These are phyloP conservation scores for Geotrichum ghanense DNA, from an alignment of 805 yeast species.

Conservation along the genomic window DNA sequence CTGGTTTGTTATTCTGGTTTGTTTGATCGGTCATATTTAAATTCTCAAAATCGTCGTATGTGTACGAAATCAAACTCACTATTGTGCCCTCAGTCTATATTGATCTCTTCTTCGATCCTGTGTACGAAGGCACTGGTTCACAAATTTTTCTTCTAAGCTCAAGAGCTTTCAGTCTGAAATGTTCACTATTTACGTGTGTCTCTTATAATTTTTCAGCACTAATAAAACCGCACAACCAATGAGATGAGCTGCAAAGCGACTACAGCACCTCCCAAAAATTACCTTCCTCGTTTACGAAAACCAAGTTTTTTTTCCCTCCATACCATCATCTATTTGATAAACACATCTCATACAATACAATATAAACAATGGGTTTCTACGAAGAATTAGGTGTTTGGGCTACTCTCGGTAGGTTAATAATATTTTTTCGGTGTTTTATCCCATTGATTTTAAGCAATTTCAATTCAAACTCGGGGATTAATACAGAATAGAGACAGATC, in stretches of 20 bases:
- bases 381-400: slow-evolving; percentile 8
- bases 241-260: not conserved
- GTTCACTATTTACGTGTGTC: not conserved
- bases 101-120: no score
- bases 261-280: not conserved
- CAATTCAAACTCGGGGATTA: slow-evolving; percentile 7
- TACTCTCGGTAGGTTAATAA: slow-evolving; percentile 2
- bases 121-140: no score
- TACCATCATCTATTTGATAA: not conserved
- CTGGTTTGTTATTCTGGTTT: no score
- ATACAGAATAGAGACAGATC: not conserved
- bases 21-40: no score
- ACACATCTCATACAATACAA: no score
- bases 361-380: not conserved
- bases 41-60: no score
- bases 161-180: not conserved
- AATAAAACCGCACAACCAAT: not conserved
- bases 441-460: slow-evolving; percentile 15
- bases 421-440: slow-evolving; percentile 15
- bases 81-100: no score
- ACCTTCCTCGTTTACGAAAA: no score
- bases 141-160: no score
- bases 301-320: not conserved
- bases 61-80: no score
- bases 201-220: not conserved